A percentile compares a stretch with the other conserved stretches of the same genome.
Evolutionary conservation across 2,329 filamentous ascomycete species (phyloP).

Genomic region (Raffaelea arxii): DNA sequence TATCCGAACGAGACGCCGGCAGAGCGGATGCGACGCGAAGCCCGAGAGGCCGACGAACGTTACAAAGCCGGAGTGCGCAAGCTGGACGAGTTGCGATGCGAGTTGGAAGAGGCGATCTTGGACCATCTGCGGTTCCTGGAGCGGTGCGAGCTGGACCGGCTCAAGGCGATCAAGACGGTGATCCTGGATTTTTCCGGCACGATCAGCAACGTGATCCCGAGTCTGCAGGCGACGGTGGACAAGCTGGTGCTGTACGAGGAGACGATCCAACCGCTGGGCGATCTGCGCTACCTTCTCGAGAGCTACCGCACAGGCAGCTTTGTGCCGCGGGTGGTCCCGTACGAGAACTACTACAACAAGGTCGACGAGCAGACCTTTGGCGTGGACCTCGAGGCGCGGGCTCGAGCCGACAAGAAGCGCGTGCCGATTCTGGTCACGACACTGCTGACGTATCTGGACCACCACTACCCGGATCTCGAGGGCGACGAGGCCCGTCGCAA

Average conservation of each 20-base stretch:
- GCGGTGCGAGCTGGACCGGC: slow-evolving; percentile 87
- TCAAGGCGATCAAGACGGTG: slow-evolving; percentile 97
- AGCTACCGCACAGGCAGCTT: slow-evolving; percentile 95
- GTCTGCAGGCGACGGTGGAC: slow-evolving; percentile 88
- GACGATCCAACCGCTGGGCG: slow-evolving; percentile 86
- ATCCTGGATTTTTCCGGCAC: slow-evolving; percentile 95
- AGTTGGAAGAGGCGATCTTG: slow-evolving; percentile 90
- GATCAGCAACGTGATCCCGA: slow-evolving; percentile 95
- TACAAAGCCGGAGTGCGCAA: slow-evolving; percentile 83
- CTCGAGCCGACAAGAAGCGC: slow-evolving; percentile 87
- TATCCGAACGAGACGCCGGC: slow-evolving; percentile 89
- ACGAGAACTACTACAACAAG: slow-evolving; percentile 99
- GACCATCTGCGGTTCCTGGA: slow-evolving; percentile 92
- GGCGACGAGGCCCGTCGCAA: slow-evolving; percentile 85
- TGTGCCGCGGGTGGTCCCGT: slow-evolving; percentile 79
- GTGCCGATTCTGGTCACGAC: slow-evolving; percentile 89
- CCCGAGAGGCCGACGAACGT: slow-evolving; percentile 80
- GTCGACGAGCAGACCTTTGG: slow-evolving; percentile 97
- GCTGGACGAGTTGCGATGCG: slow-evolving; percentile 83
- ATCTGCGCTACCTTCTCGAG: slow-evolving; percentile 87
- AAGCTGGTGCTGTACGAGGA: slow-evolving; percentile 99
- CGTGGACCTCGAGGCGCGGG: slow-evolving; percentile 91
- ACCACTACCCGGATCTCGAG: slow-evolving; percentile 94
- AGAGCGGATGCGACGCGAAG: slow-evolving; percentile 80
- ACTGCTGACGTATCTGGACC: slow-evolving; percentile 88